phyloP scores from a whole-genome alignment of 306 rosid species.

The Cyamopsis tetragonoloba region DNA sequence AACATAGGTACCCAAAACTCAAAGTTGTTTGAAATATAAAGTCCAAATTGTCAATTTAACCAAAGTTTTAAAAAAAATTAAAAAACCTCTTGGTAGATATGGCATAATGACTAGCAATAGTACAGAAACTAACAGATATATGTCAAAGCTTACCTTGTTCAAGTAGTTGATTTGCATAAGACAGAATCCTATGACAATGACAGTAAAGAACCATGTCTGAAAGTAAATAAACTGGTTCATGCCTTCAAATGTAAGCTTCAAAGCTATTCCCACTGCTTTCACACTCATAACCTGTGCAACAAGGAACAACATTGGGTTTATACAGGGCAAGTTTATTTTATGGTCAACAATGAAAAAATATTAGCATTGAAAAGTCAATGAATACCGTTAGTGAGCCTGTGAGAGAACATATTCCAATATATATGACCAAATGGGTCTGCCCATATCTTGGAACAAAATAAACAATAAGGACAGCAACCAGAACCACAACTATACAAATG shows the following conservation, averaged over 20 bases:
- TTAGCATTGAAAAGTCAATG: conserved; percentile 6
- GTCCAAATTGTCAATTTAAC: too few relatives aligned
- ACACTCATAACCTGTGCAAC: conserved; percentile 71
- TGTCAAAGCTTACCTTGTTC: conserved; percentile 59
- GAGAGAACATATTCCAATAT: conserved; percentile 85
- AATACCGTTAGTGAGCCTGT: conserved; percentile 85
- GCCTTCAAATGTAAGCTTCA: conserved; percentile 76
- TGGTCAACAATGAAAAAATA: not conserved
- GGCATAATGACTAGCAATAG: not conserved
- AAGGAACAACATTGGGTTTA: not conserved
- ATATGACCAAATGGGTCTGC: conserved; percentile 55
- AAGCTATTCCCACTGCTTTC: conserved; percentile 83
- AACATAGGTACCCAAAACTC: too few relatives aligned
- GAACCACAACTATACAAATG: conserved; percentile 31
- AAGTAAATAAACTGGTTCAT: conserved; percentile 66
- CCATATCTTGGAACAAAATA: conserved; percentile 66
- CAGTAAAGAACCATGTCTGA: conserved; percentile 73
- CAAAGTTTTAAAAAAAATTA: not conserved
- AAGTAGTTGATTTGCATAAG: conserved; percentile 77
- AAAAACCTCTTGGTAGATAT: not conserved
- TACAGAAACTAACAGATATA: not conserved
- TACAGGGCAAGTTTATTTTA: not conserved
- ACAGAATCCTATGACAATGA: conserved; percentile 54
- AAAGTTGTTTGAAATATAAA: too few relatives aligned
- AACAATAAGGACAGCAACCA: conserved; percentile 56